Base-by-base conservation (phyloP, 139 green algal species). In the Mychonastes homosphaera region DNA sequence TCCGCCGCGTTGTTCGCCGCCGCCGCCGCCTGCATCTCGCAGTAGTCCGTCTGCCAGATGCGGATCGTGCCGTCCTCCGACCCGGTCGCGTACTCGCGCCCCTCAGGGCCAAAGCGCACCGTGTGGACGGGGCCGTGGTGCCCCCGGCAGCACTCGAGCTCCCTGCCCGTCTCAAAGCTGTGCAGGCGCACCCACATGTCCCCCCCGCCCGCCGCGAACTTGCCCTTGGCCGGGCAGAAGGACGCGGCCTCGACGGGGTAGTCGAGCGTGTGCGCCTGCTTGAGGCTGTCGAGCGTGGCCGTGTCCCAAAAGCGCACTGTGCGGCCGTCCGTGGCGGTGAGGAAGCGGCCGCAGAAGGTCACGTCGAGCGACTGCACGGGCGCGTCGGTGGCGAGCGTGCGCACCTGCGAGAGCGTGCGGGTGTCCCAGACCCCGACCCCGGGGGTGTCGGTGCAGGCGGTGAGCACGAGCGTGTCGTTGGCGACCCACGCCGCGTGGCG, bases 121-220 rank as follows among this genome's bases (percentile, higher is more conserved):
- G 72, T 85, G 70, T 98, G 93, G 27, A 99, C 86, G 0, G 93
- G 91, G 0, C 93, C 93, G 67, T 99, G 93, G 70, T 99, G 93
- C 2, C 92, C 92, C 66, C 87, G 90, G 72, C 87, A 81, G 36
- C 69, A 75, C 58, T 90, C 83, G 36, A 86, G 56, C 64, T 93
- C 79, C 52, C 85, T 47, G 6, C 84, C 89, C 10, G 72, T 89
- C 19, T 87, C 69, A 38, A 69, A 86, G 67, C 91, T 77, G 70
- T 90, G 85, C 43, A 98, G 54, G 48, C 89, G 85, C 41, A 96
- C 88, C 86, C 90, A 96, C 92, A 99, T 96, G 79, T 99, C 93
- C 39, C 76, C 76, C 9, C 93, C 93, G 16, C 89, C 93, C 16
- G 77, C 79, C 27, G 87, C 87, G 66, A 96, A 81, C 36, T 53